These are phyloP conservation scores for Nemania diffusa DNA, from an alignment of 2,329 filamentous ascomycete species.

Conservation along the genomic window DNA sequence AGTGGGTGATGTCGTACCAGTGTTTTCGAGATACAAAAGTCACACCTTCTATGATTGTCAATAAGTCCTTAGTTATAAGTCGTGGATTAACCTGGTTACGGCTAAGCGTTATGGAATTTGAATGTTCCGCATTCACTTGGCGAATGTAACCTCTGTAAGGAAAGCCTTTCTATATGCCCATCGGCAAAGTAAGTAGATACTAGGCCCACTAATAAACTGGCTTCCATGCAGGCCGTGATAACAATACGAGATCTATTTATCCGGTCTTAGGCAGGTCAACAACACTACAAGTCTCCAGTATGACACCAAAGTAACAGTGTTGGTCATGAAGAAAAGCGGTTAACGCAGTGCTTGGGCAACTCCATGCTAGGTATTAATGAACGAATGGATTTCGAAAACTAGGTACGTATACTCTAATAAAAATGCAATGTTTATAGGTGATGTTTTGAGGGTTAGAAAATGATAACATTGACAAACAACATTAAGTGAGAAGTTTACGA, in stretches of 20 bases:
- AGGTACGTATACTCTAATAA: not conserved
- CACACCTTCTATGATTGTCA: constrained; percentile 5
- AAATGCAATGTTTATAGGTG: not conserved
- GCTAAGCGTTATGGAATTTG: constrained; percentile 12
- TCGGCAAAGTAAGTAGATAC: not conserved
- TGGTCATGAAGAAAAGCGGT: not conserved
- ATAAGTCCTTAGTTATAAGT: constrained; percentile 6
- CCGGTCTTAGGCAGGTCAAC: not conserved
- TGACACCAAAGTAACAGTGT: not conserved
- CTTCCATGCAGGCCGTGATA: not conserved
- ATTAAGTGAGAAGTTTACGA: no score
- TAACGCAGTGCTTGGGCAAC: not conserved
- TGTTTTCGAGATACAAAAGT: not conserved
- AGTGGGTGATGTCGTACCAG: not conserved
- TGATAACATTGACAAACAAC: no score
- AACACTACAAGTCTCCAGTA: not conserved
- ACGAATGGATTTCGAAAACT: not conserved
- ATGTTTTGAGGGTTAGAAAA: no score
- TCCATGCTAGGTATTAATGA: not conserved
- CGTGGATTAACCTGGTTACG: constrained; percentile 15
- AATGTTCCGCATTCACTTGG: not conserved
- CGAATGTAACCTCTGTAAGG: not conserved
- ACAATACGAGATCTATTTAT: not conserved
- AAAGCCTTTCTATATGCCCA: not conserved
- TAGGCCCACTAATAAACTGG: not conserved